phyloP scores from a whole-genome alignment of 129 eudicot genomes.

The Chrysanthemum makinoi region DNA sequence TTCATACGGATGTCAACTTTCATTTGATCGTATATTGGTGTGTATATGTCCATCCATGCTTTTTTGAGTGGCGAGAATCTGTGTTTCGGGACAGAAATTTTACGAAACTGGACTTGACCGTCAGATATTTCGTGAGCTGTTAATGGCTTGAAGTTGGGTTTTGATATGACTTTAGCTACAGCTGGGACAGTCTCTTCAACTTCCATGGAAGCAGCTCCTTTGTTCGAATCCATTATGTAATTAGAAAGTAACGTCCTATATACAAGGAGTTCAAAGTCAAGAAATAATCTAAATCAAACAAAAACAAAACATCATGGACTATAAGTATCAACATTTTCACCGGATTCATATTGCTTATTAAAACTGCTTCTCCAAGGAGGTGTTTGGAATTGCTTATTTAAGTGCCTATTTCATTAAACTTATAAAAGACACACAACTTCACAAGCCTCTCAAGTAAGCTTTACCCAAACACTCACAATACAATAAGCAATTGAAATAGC shows the following conservation, averaged over 20 bases:
- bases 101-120: conserved; percentile 68
- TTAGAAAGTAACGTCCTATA: neutral
- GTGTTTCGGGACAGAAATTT: conserved; percentile 61
- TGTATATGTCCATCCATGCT: conserved; percentile 79
- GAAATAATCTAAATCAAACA: neutral
- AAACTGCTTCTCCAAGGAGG: no score
- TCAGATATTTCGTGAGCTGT: conserved; percentile 55
- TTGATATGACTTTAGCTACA: conserved; percentile 32
- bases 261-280: conserved; percentile 2
- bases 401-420: no score
- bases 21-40: conserved; percentile 64
- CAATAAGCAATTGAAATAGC: no score
- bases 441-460: no score
- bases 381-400: no score
- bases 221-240: conserved; percentile 33
- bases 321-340: no score
- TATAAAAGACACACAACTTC: no score
- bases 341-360: no score
- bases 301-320: no score
- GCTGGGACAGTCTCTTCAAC: conserved; percentile 29
- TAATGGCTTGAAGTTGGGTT: conserved; percentile 50
- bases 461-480: no score
- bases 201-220: conserved; percentile 47
- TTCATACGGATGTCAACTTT: conserved; percentile 78
- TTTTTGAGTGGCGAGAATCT: conserved; percentile 66